These are phyloP conservation scores for Wickerhamiella alocasiicola DNA, from an alignment of 805 yeast genomes.

Conservation along the genomic window DNA sequence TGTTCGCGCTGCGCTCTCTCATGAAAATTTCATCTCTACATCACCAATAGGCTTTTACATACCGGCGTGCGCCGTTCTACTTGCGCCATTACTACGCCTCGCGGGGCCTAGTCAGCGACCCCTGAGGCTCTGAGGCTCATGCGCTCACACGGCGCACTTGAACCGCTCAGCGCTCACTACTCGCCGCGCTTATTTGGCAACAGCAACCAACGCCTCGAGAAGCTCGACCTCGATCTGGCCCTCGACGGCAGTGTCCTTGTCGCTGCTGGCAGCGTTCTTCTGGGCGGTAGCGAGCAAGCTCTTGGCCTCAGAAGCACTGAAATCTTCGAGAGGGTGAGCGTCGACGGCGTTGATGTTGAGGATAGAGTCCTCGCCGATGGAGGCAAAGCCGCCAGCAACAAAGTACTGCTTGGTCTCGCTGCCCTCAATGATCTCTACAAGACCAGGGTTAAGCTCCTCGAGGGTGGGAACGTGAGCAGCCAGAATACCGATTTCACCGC, in stretches of 20 bases:
- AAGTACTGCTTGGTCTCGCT: slow-evolving; percentile 69
- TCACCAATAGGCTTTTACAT: too few relatives aligned
- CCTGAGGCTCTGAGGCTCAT: too few relatives aligned
- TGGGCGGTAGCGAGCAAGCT: slow-evolving; percentile 82
- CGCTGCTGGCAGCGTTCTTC: slow-evolving; percentile 74
- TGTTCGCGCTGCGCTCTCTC: too few relatives aligned
- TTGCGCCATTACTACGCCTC: too few relatives aligned
- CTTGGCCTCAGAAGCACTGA: slow-evolving; percentile 67
- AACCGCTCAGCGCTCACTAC: background rate
- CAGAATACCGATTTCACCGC: slow-evolving; percentile 93
- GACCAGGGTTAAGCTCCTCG: slow-evolving; percentile 93
- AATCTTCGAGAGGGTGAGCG: slow-evolving; percentile 83
- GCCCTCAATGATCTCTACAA: slow-evolving; percentile 79
- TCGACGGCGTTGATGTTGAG: slow-evolving; percentile 87
- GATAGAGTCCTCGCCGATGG: slow-evolving; percentile 88
- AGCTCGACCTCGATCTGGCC: slow-evolving; percentile 94
- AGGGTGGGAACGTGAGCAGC: slow-evolving; percentile 97
- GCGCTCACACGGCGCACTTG: too few relatives aligned
- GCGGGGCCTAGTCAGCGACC: too few relatives aligned
- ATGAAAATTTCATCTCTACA: too few relatives aligned
- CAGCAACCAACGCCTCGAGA: slow-evolving; percentile 80
- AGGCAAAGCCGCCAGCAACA: slow-evolving; percentile 92
- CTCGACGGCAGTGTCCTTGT: slow-evolving; percentile 78
- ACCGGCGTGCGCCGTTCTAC: too few relatives aligned
- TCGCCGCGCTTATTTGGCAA: slow-evolving; percentile 56